phyloP scores from a whole-genome alignment of 306 rosid species.

The Sicyos baderoa region DNA sequence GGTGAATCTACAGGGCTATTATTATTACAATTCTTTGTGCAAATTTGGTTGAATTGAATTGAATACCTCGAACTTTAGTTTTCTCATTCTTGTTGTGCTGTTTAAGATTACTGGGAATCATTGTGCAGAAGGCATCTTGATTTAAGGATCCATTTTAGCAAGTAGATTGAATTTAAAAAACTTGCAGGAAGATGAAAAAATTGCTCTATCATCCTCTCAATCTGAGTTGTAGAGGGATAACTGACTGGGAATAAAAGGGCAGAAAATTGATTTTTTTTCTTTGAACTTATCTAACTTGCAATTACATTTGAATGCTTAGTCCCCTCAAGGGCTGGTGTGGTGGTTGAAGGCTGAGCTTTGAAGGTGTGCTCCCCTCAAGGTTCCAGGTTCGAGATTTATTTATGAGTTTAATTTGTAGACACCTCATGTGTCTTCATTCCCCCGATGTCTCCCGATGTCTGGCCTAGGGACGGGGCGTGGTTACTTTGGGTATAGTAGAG shows the following conservation, averaged over 20 bases:
- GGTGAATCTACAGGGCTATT: conserved; percentile 12
- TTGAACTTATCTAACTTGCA: neutral
- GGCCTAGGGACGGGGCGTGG: no score
- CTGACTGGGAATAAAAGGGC: conserved; percentile 1
- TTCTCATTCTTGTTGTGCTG: neutral
- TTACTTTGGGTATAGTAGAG: no score
- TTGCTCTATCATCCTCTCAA: neutral
- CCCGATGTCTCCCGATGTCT: no score
- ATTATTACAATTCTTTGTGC: neutral
- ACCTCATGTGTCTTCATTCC: no score
- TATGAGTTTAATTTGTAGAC: no score
- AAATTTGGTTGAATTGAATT: neutral
- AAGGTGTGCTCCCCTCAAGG: no score
- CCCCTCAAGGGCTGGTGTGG: no score
- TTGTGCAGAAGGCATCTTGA: neutral
- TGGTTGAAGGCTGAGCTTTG: no score
- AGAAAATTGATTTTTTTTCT: neutral
- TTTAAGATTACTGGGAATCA: neutral
- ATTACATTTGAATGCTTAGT: no score
- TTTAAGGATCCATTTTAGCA: conserved; percentile 10
- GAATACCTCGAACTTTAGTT: neutral
- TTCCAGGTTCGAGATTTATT: no score
- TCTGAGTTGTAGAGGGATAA: neutral
- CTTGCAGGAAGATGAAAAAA: neutral
- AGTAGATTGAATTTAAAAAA: neutral